phyloP scores from a whole-genome alignment of 257 asterid genomes.

The Solanum appendiculatum region DNA sequence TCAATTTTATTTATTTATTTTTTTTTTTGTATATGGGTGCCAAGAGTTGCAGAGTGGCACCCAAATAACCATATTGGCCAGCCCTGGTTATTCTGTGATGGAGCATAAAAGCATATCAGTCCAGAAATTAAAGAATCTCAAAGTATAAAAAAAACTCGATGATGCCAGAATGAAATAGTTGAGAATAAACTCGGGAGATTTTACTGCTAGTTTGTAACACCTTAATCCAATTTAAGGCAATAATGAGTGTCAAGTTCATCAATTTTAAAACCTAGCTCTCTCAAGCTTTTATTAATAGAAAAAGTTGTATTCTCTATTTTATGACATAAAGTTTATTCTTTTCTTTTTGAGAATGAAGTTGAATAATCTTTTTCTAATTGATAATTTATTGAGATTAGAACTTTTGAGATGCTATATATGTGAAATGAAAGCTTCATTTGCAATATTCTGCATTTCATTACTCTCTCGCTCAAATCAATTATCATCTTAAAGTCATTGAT shows the following conservation, averaged over 20 bases:
- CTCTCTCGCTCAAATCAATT: background rate
- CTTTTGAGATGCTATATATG: background rate
- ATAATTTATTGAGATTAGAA: background rate
- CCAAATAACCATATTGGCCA: too few species aligned
- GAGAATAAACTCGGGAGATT: background rate
- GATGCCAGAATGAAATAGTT: background rate
- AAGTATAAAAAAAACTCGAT: background rate
- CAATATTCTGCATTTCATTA: background rate
- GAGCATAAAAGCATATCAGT: background rate
- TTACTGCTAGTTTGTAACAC: background rate
- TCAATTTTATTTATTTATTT: too few species aligned
- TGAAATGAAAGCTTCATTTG: background rate
- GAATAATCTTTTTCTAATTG: background rate
- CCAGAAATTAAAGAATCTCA: background rate
- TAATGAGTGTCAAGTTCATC: background rate
- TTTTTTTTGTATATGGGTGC: background rate
- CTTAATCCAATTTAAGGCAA: background rate
- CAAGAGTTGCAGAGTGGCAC: too few species aligned
- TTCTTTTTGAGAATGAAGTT: background rate
- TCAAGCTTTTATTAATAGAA: background rate
- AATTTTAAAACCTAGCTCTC: background rate
- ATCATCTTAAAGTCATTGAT: background rate
- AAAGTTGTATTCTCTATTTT: background rate
- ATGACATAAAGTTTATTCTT: background rate
- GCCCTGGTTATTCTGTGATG: background rate